Percentiles rank a stretch among this genome's conserved stretches.
These are phyloP conservation scores for Penicillium odoratum DNA, from an alignment of 495 filamentous ascomycete species.

Conservation along the genomic window DNA sequence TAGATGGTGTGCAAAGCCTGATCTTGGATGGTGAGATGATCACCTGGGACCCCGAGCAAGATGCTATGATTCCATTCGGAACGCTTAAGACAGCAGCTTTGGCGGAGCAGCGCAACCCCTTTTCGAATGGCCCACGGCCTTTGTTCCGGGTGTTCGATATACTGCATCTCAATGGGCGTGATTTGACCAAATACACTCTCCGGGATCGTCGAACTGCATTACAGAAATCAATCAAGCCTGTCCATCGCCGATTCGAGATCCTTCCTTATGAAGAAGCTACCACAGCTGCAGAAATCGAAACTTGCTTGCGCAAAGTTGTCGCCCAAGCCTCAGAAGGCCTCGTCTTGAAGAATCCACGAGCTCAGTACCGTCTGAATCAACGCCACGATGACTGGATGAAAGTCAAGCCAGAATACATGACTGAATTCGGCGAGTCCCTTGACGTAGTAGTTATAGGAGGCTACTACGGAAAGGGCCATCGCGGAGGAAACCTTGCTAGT, in stretches of 20 bases:
- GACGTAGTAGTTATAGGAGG: conserved; percentile 89
- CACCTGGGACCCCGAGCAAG: conserved; percentile 89
- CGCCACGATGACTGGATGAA: conserved; percentile 99
- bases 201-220: conserved; percentile 79
- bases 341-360: conserved; percentile 91
- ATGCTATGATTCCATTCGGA: conserved; percentile 85
- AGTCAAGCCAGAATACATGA: conserved; percentile 99
- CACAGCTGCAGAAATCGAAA: conserved; percentile 70
- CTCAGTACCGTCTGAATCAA: conserved; percentile 81
- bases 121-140: conserved; percentile 70
- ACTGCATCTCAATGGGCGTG: conserved; percentile 77
- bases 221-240: conserved; percentile 59
- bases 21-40: conserved; percentile 99
- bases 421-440: conserved; percentile 89
- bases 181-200: conserved; percentile 78
- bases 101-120: conserved; percentile 76
- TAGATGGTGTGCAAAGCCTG: conserved; percentile 73
- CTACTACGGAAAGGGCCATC: conserved; percentile 84
- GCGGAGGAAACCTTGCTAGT: conserved; percentile 79
- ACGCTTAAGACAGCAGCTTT: conserved; percentile 91
- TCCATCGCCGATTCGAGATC: conserved; percentile 77
- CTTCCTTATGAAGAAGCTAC: conserved; percentile 71
- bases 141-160: conserved; percentile 89
- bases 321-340: conserved; percentile 88
- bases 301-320: conserved; percentile 75